These are phyloP conservation scores for Colletotrichum sp. DNA, from an alignment of 2,329 filamentous ascomycete species.

Conservation along the genomic window DNA sequence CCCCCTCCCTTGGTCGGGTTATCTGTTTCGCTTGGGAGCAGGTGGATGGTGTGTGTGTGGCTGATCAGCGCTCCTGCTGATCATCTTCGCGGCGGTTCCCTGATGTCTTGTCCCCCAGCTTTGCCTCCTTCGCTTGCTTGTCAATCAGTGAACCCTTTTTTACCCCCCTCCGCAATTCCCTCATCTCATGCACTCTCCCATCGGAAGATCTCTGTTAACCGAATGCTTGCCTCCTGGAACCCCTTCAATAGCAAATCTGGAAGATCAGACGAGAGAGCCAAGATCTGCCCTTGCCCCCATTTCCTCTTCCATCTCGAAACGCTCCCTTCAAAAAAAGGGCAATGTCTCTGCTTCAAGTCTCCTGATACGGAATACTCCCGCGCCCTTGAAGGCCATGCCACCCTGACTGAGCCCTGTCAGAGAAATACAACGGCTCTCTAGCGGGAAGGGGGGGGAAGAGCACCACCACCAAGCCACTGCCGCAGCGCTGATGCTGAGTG, in stretches of 20 bases:
- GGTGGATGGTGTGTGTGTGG: neutral
- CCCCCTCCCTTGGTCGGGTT: neutral
- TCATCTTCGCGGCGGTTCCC: neutral
- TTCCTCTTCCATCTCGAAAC: neutral
- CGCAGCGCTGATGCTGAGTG: constrained; percentile 9
- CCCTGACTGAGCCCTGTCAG: neutral
- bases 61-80: constrained; percentile 12
- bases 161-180: neutral
- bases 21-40: neutral
- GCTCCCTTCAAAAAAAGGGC: neutral
- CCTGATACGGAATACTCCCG: neutral
- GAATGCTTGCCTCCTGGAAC: neutral
- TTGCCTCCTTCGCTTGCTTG: neutral
- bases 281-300: neutral
- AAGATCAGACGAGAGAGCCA: neutral
- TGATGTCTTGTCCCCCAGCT: neutral
- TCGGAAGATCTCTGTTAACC: neutral
- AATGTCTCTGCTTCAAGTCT: neutral
- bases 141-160: neutral
- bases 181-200: neutral
- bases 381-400: neutral
- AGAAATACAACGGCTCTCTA: neutral
- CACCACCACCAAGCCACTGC: constrained; percentile 13
- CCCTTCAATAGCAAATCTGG: neutral
- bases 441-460: neutral